Evolutionary conservation across 805 yeast genomes (phyloP), one percentile per base, ranked within the genome.

Genomic region (Yarrowia yakushimensis): DNA sequence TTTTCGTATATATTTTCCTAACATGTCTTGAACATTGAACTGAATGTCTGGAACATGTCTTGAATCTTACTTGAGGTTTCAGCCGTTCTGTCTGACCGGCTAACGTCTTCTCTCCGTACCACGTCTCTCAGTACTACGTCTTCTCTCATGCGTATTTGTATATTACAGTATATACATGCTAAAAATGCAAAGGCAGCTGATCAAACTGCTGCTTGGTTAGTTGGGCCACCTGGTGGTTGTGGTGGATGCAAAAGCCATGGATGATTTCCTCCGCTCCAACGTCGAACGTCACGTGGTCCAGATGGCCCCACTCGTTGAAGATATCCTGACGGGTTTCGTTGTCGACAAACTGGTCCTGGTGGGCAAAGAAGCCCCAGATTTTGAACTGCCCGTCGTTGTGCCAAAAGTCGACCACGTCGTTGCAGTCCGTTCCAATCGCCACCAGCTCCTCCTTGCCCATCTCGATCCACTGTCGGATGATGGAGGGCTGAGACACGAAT

Each of bases 141-240:
- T n/a, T n/a, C n/a, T n/a, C n/a, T n/a, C n/a, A n/a, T n/a, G n/a
- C n/a, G n/a, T n/a, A n/a, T n/a, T n/a, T n/a, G n/a, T n/a, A n/a
- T n/a, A n/a, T n/a, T 31, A 4, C 42, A 10, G 42, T 37, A 87
- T 80, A 88, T 9, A 96, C 94, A 12, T 94, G 91, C 76, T 88
- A 96, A 67, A 88, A 79, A 75, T 88, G 96, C 71, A 88, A 78
- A 81, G 86, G 84, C 70, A 87, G 94, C 64, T 86, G 88, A 60
- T 41, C 50, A 17, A 57, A 50, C 55, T 62, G 63, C 39, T 25
- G 34, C 48, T 67, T 66, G 17, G 65, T 63, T 22, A 64, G 54
- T 22, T 73, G 69, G 12, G 85, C 81, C 67, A 84, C 79, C 69
- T 65, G 65, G 30, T 66, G 68, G 68, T 84, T 82, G 65, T 83